Percentiles rank a stretch among this genome's conserved stretches.
These are phyloP conservation scores for Thermoascus crustaceus DNA, from an alignment of 2,329 filamentous ascomycete species.

Conservation along the genomic window DNA sequence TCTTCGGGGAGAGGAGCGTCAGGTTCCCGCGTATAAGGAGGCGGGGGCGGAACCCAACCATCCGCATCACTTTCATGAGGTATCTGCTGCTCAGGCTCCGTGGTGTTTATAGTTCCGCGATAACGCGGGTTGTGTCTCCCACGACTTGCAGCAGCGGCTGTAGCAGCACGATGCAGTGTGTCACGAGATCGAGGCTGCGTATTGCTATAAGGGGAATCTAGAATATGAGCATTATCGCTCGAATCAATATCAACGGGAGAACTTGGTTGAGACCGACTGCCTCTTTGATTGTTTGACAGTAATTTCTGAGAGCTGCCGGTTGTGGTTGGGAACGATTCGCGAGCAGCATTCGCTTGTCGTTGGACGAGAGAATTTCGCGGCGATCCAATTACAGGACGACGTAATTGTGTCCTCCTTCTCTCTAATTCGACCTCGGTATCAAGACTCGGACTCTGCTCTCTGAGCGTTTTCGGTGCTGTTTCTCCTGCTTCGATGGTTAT, in stretches of 20 bases:
- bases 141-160: constrained; percentile 65
- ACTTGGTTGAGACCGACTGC: constrained; percentile 20
- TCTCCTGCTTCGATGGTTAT: constrained; percentile 68
- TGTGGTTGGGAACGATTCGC: constrained; percentile 18
- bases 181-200: constrained; percentile 62
- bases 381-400: constrained; percentile 42
- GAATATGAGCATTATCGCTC: constrained; percentile 44
- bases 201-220: constrained; percentile 66
- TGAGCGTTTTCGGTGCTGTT: constrained; percentile 58
- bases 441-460: constrained; percentile 66
- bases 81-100: constrained; percentile 54
- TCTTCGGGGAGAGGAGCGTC: constrained; percentile 31
- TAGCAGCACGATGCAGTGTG: constrained; percentile 62
- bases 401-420: constrained; percentile 62
- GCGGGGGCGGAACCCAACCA: constrained; percentile 79
- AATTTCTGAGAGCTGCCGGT: constrained; percentile 9
- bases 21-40: constrained; percentile 53
- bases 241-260: constrained; percentile 15
- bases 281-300: constrained; percentile 14
- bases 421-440: constrained; percentile 73
- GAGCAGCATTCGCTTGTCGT: constrained; percentile 13
- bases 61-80: constrained; percentile 83
- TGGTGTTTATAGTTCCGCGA: constrained; percentile 10
- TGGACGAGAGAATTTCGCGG: constrained; percentile 31
- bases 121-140: constrained; percentile 53